These are phyloP conservation scores for Liquidambar formosana DNA, from an alignment of 164 flowering plant species.

Conservation along the genomic window DNA sequence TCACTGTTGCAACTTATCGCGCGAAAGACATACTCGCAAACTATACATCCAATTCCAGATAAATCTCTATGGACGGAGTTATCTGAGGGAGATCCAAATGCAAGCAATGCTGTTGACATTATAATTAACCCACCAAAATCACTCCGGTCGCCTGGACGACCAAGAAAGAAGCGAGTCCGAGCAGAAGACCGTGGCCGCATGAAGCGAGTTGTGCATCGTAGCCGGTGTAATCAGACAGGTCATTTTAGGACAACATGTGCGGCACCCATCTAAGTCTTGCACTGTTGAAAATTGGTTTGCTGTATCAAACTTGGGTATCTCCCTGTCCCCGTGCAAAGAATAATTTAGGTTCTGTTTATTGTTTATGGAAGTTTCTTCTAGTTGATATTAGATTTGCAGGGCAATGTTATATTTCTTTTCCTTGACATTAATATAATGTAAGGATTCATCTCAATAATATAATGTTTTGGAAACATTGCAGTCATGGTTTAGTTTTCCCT, in stretches of 20 bases:
- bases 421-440: background rate
- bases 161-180: constrained; percentile 60
- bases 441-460: constrained; percentile 8
- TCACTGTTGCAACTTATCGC: constrained; percentile 64
- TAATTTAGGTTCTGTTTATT: constrained; percentile 11
- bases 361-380: background rate
- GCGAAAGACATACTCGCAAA: constrained; percentile 72
- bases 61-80: constrained; percentile 59
- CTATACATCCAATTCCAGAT: constrained; percentile 77
- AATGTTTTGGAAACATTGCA: background rate
- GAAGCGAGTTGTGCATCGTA: constrained; percentile 81
- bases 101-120: constrained; percentile 25
- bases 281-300: background rate
- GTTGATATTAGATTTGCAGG: constrained; percentile 9
- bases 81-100: constrained; percentile 42
- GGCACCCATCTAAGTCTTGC: constrained; percentile 45
- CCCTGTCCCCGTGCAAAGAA: constrained; percentile 13
- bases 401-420: background rate
- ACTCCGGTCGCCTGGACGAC: constrained; percentile 56
- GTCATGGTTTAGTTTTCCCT: background rate
- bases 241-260: constrained; percentile 81
- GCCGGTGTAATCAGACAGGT: constrained; percentile 86
- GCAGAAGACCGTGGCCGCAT: constrained; percentile 73
- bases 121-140: constrained; percentile 63
- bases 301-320: background rate